These are phyloP conservation scores for Chlorella sp. DNA, from an alignment of 139 green algal species.

Conservation along the genomic window DNA sequence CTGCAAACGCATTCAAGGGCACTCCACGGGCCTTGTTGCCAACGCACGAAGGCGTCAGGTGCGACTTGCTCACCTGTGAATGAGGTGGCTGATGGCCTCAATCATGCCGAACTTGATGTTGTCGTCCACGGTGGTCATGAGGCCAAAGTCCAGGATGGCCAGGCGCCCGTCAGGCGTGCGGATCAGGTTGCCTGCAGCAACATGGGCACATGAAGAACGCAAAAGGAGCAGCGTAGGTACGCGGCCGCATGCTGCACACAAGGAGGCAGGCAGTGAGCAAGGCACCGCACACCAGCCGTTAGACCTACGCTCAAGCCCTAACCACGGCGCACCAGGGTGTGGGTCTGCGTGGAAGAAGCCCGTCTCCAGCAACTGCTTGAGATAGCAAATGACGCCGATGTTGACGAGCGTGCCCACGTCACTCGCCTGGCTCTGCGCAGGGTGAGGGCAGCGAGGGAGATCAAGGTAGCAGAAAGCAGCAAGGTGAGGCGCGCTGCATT, in stretches of 20 bases:
- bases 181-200: conserved; percentile 86
- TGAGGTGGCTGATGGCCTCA: conserved; percentile 95
- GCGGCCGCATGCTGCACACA: too few relatives aligned
- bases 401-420: conserved; percentile 94
- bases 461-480: too few relatives aligned
- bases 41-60: too few relatives aligned
- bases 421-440: conserved; percentile 59
- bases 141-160: conserved; percentile 97
- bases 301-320: not conserved
- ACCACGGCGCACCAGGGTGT: not conserved
- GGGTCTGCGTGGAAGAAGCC: conserved; percentile 54
- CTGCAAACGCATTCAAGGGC: too few relatives aligned
- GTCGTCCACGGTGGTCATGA: conserved; percentile 48
- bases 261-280: too few relatives aligned
- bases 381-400: conserved; percentile 96
- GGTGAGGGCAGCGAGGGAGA: too few relatives aligned
- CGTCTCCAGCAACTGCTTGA: conserved; percentile 95
- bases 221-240: too few relatives aligned
- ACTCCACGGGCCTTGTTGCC: too few relatives aligned
- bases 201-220: too few relatives aligned
- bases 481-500: too few relatives aligned
- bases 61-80: conserved; percentile 64
- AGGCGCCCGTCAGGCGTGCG: conserved; percentile 92
- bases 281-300: too few relatives aligned
- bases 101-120: conserved; percentile 98